A percentile compares a stretch with the other conserved stretches of the same genome.
phyloP scores from a whole-genome alignment of 176 grass and related monocot species.

The Dendrocalamus sinicus region DNA sequence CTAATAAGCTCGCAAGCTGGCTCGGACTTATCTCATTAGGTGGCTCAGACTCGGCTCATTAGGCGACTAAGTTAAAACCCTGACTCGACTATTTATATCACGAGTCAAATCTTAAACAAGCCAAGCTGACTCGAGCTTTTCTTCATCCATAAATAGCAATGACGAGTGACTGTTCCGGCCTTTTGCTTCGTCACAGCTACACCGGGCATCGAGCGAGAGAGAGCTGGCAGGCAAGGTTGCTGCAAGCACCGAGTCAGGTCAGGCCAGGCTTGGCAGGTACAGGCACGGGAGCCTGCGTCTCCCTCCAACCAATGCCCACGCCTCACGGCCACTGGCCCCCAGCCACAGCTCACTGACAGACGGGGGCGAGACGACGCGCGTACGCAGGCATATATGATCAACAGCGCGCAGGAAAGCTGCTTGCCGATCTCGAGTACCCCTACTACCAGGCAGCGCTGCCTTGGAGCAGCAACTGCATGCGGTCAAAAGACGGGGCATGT shows the following conservation, averaged over 20 bases:
- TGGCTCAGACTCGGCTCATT: accelerated
- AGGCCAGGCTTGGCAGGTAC: background rate
- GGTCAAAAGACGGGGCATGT: constrained; percentile 54
- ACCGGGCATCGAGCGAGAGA: constrained; percentile 3
- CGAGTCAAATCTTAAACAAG: too few relatives aligned
- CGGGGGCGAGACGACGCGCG: background rate
- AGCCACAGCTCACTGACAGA: background rate
- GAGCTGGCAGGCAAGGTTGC: background rate
- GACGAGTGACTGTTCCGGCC: constrained; percentile 33
- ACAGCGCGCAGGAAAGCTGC: background rate
- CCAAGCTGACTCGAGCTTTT: too few relatives aligned
- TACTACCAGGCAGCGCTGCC: background rate
- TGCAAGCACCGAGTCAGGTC: too few relatives aligned
- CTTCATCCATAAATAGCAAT: constrained; percentile 5
- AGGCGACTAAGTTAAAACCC: too few relatives aligned
- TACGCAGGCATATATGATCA: background rate
- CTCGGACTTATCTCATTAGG: too few relatives aligned
- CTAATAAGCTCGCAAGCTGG: too few relatives aligned
- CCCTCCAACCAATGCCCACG: background rate
- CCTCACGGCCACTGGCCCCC: background rate
- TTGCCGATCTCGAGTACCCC: background rate
- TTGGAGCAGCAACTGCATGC: background rate
- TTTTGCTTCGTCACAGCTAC: constrained; percentile 17
- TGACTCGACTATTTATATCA: too few relatives aligned
- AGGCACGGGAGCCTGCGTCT: background rate